These are phyloP conservation scores for Avicennia marina DNA, from an alignment of 257 asterid species.

Conservation along the genomic window DNA sequence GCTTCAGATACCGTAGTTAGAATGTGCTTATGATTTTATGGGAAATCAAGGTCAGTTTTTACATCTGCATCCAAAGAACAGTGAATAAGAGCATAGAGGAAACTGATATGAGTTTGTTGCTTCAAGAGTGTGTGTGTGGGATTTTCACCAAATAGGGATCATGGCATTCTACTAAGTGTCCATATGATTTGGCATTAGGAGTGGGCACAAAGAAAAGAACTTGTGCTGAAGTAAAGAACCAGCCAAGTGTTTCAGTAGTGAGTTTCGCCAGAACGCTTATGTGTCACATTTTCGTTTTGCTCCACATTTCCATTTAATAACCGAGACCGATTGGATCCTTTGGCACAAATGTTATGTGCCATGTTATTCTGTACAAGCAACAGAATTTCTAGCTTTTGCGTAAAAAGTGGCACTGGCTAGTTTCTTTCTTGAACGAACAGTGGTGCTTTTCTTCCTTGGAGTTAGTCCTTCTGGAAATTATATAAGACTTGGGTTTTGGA, in stretches of 20 bases:
- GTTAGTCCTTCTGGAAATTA: slow-evolving; percentile 10
- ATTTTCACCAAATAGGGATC: not conserved
- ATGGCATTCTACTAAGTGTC: not conserved
- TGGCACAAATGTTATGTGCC: not conserved
- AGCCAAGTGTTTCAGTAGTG: slow-evolving; percentile 24
- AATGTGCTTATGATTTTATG: not conserved
- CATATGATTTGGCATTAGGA: slow-evolving; percentile 8
- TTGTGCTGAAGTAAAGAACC: slow-evolving; percentile 31
- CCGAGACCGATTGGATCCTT: too few species aligned
- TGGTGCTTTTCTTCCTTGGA: slow-evolving; percentile 17
- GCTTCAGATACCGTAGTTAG: not conserved
- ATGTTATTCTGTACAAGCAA: not conserved
- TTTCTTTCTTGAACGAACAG: slow-evolving; percentile 20
- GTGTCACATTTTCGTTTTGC: not conserved
- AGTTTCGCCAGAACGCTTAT: slow-evolving; percentile 5
- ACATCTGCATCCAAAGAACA: too few species aligned
- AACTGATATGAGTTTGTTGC: too few species aligned
- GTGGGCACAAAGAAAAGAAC: slow-evolving; percentile 44
- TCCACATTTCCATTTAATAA: not conserved
- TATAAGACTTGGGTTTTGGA: slow-evolving; percentile 6
- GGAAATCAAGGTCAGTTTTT: not conserved
- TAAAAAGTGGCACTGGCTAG: slow-evolving; percentile 1
- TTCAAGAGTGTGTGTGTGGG: too few species aligned
- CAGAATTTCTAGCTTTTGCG: slow-evolving; percentile 8
- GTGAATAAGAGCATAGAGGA: too few species aligned